These are phyloP conservation scores for Harrya chromipes DNA, from an alignment of 768 basidiomycete genomes.

Conservation along the genomic window DNA sequence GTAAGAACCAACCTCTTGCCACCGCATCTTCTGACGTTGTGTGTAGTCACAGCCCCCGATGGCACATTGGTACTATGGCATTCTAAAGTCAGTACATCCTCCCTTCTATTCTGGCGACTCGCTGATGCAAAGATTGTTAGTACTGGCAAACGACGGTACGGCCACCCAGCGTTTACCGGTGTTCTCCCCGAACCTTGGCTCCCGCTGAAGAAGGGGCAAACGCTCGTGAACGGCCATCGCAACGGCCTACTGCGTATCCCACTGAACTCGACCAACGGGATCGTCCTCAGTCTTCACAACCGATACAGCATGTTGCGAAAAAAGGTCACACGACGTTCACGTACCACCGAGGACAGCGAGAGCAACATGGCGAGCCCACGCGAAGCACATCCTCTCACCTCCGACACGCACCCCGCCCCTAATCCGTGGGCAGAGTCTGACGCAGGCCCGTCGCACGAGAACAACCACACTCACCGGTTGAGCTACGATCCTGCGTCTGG, in stretches of 20 bases:
- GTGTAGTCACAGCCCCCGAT: constrained; percentile 90
- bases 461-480: constrained; percentile 57
- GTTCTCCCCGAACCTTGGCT: constrained; percentile 93
- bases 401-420: constrained; percentile 25
- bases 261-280: constrained; percentile 54
- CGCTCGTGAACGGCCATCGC: constrained; percentile 53
- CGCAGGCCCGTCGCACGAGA: constrained; percentile 16
- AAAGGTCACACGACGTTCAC: constrained; percentile 20
- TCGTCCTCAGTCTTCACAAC: constrained; percentile 79
- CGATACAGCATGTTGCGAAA: constrained; percentile 55
- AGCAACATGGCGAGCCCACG: not conserved
- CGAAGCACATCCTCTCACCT: constrained; percentile 21
- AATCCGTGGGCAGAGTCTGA: constrained; percentile 63
- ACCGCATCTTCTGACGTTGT: constrained; percentile 7
- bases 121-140: constrained; percentile 36
- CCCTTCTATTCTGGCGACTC: not conserved
- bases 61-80: constrained; percentile 91
- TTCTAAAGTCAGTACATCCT: constrained; percentile 64
- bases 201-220: constrained; percentile 81
- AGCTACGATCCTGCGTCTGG: constrained; percentile 87
- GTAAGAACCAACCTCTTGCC: constrained; percentile 36
- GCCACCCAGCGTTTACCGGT: constrained; percentile 93
- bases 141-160: constrained; percentile 93
- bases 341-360: constrained; percentile 6
- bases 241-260: constrained; percentile 35